phyloP scores from a whole-genome alignment of 2,329 filamentous ascomycete species.

The Samsoniella hepiali region DNA sequence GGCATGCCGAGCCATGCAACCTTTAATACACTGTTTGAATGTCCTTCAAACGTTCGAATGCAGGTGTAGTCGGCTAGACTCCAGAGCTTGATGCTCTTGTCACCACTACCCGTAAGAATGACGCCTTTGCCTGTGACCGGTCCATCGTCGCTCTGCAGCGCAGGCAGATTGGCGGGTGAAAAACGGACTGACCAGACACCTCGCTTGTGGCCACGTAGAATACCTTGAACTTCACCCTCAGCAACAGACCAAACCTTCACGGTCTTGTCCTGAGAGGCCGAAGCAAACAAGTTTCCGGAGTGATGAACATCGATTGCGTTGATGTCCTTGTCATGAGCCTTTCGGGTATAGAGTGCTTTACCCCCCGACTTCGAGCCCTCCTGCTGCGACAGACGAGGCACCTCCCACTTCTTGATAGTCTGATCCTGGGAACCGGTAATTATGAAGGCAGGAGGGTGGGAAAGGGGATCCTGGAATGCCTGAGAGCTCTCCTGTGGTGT shows the following conservation, averaged over 20 bases:
- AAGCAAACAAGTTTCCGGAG: slow-evolving; percentile 78
- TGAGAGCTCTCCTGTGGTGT: slow-evolving; percentile 65
- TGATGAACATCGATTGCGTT: slow-evolving; percentile 85
- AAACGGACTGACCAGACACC: slow-evolving; percentile 97
- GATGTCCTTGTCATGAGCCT: slow-evolving; percentile 98
- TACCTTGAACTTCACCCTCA: slow-evolving; percentile 85
- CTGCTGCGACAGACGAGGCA: slow-evolving; percentile 54
- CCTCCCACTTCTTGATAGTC: slow-evolving; percentile 92
- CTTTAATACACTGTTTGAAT: slow-evolving; percentile 93
- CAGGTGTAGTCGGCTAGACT: slow-evolving; percentile 89
- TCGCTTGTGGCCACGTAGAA: slow-evolving; percentile 86
- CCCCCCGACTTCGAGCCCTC: slow-evolving; percentile 49
- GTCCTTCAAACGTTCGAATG: slow-evolving; percentile 89
- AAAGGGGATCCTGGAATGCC: slow-evolving; percentile 69
- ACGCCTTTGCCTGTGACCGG: slow-evolving; percentile 75
- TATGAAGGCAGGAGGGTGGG: slow-evolving; percentile 77
- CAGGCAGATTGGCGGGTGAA: slow-evolving; percentile 72
- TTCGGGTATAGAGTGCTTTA: slow-evolving; percentile 77
- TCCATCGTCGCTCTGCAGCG: slow-evolving; percentile 68
- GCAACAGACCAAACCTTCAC: slow-evolving; percentile 95
- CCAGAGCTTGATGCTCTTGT: slow-evolving; percentile 96
- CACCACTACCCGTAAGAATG: slow-evolving; percentile 85
- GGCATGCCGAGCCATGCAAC: slow-evolving; percentile 75
- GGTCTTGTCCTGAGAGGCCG: slow-evolving; percentile 92
- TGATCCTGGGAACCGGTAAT: slow-evolving; percentile 93